Evolutionary conservation across 257 asterid species (phyloP).

Genomic region (Penstemon eatonii): DNA sequence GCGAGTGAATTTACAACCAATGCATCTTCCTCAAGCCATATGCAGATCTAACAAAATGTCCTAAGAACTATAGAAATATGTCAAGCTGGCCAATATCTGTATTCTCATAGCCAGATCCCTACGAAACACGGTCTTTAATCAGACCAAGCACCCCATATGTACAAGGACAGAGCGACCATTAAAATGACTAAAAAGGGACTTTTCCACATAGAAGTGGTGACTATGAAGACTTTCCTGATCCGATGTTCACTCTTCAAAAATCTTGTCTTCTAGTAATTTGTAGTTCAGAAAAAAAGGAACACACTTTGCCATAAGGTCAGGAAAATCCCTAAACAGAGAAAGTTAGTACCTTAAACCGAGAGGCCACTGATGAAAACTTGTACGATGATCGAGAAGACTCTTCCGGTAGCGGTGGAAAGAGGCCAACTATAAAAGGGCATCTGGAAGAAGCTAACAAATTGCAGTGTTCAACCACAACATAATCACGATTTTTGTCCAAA

Average conservation of each 20-base stretch:
- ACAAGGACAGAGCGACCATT: neutral
- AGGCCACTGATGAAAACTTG: conserved; percentile 95
- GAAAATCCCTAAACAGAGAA: conserved; percentile 20
- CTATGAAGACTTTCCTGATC: neutral
- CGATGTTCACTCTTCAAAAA: conserved; percentile 14
- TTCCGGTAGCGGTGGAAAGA: conserved; percentile 85
- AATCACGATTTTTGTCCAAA: conserved; percentile 94
- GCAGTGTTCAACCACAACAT: conserved; percentile 97
- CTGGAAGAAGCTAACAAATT: conserved; percentile 81
- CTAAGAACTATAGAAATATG: neutral
- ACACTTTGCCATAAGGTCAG: conserved; percentile 9
- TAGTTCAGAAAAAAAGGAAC: conserved; percentile 9
- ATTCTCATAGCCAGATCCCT: conserved; percentile 10
- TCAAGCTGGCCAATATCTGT: neutral
- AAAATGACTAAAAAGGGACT: neutral
- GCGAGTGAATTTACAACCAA: neutral
- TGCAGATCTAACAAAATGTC: neutral
- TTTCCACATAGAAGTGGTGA: neutral
- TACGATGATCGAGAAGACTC: conserved; percentile 93
- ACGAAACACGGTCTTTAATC: conserved; percentile 5
- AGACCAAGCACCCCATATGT: neutral
- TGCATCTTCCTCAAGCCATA: conserved; percentile 5
- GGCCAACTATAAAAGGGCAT: conserved; percentile 73
- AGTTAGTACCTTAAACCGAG: conserved; percentile 84
- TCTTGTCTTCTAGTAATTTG: neutral